phyloP scores from a whole-genome alignment of 306 rosid species.

The Quercus engelmannii region DNA sequence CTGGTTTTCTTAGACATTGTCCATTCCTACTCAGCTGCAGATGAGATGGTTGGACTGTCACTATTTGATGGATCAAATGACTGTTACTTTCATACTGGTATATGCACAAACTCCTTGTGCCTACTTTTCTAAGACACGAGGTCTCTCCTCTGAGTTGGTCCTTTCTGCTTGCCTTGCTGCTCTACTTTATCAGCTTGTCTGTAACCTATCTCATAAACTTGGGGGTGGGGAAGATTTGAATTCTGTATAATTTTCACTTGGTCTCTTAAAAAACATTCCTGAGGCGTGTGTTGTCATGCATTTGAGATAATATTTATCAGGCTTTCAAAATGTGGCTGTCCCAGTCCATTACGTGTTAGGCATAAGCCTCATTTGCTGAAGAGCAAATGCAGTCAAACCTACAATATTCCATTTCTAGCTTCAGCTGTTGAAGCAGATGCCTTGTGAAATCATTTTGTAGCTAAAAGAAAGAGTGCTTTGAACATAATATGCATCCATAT shows the following conservation, averaged over 20 bases:
- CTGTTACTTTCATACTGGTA: constrained; percentile 91
- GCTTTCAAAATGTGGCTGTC: background rate
- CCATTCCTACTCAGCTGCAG: constrained; percentile 95
- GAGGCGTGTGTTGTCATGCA: background rate
- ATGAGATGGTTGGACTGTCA: constrained; percentile 95
- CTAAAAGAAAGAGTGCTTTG: too few species aligned
- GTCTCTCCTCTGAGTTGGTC: constrained; percentile 10
- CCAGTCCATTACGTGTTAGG: background rate
- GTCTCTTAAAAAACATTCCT: background rate
- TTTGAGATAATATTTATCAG: background rate
- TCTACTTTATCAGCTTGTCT: constrained; percentile 10
- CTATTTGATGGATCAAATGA: constrained; percentile 93
- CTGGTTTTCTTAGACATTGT: constrained; percentile 88
- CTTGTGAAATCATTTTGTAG: background rate
- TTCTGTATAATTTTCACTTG: too few species aligned
- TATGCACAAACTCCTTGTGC: constrained; percentile 15
- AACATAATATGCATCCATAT: too few species aligned
- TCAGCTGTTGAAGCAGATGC: background rate
- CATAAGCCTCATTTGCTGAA: background rate
- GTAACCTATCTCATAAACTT: constrained; percentile 5
- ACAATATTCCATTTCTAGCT: background rate
- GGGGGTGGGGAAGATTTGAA: background rate
- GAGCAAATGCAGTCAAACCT: background rate
- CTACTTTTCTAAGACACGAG: constrained; percentile 13
- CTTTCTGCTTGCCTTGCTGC: constrained; percentile 2